Evolutionary conservation across 345 rosid species (phyloP).

Genomic region (Camelina sativa): DNA sequence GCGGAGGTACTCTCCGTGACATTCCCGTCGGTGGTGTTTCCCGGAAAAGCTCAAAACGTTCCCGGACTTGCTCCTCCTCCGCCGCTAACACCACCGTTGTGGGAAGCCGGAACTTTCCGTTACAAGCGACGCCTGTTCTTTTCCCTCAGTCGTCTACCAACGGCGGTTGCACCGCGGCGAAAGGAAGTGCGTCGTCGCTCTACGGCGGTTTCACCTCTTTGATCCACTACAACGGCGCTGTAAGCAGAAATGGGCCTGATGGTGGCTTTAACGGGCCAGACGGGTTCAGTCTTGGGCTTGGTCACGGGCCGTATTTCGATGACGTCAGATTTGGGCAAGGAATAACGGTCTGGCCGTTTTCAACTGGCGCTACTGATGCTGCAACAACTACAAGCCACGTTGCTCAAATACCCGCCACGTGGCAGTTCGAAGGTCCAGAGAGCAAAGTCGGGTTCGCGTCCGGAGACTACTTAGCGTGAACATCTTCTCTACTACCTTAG

Average conservation of each 20-base stretch:
- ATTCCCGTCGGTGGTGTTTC: conserved; percentile 95
- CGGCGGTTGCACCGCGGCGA: conserved; percentile 29
- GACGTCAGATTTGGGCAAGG: conserved; percentile 40
- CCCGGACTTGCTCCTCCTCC: conserved; percentile 49
- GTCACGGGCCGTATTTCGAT: conserved; percentile 39
- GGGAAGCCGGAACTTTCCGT: conserved; percentile 40
- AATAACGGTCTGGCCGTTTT: conserved; percentile 44
- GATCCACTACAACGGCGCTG: conserved; percentile 44
- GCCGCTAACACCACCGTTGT: conserved; percentile 18
- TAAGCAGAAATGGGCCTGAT: conserved; percentile 34
- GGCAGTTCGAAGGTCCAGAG: conserved; percentile 41
- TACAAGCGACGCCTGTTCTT: conserved; percentile 59
- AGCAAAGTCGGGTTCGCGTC: conserved; percentile 41
- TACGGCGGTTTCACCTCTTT: conserved; percentile 74
- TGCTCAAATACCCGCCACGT: conserved; percentile 17
- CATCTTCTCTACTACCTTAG: not conserved
- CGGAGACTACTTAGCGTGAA: conserved; percentile 42
- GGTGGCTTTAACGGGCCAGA: conserved; percentile 36
- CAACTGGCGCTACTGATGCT: conserved; percentile 24
- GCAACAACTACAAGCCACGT: conserved; percentile 36
- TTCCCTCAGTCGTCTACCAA: conserved; percentile 50
- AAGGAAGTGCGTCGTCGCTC: conserved; percentile 28
- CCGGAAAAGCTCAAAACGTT: conserved; percentile 83
- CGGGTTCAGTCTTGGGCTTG: conserved; percentile 41
- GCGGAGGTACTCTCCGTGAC: conserved; percentile 93